A percentile compares a stretch with the other conserved stretches of the same genome.
Conservation (phyloP, 768 basidiomycete species). For the Panaeolus cyanescens region DNA sequence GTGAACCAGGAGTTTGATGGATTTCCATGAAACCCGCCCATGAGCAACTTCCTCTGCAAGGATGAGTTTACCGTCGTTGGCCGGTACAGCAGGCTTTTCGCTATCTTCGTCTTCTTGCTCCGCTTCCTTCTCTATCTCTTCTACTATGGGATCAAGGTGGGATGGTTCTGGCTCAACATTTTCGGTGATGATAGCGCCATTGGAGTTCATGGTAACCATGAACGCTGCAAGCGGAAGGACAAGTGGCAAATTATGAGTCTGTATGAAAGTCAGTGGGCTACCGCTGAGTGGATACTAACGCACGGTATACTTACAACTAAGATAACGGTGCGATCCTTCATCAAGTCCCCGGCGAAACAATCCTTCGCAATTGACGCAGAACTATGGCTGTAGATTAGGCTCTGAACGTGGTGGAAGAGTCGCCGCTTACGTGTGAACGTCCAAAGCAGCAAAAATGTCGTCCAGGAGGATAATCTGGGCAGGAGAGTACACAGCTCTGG, state of each 20-base stretch:
- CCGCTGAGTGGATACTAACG: neutral
- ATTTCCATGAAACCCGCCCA: conserved; percentile 20
- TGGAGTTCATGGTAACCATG: neutral
- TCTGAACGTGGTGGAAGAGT: neutral
- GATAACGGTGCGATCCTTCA: conserved; percentile 73
- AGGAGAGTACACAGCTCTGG: conserved; percentile 43
- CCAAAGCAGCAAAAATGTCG: conserved; percentile 66
- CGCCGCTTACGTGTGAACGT: conserved; percentile 28
- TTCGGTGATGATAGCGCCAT: conserved; percentile 26
- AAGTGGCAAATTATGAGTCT: conserved; percentile 50
- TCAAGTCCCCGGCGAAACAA: conserved; percentile 73
- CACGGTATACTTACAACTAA: conserved; percentile 53
- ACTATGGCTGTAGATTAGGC: conserved; percentile 49
- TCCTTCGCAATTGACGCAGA: conserved; percentile 76
- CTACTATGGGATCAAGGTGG: neutral
- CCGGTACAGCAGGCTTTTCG: neutral
- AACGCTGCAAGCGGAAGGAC: conserved; percentile 45
- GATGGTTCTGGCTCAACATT: conserved; percentile 15
- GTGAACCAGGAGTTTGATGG: conserved; percentile 35
- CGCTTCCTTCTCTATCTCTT: neutral
- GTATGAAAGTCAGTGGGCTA: neutral
- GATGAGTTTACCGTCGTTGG: conserved; percentile 54
- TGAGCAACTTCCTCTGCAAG: conserved; percentile 61
- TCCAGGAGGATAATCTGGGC: conserved; percentile 68
- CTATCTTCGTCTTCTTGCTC: neutral